phyloP scores from a whole-genome alignment of 495 filamentous ascomycete species.

The Beverwykella pulmonaria region DNA sequence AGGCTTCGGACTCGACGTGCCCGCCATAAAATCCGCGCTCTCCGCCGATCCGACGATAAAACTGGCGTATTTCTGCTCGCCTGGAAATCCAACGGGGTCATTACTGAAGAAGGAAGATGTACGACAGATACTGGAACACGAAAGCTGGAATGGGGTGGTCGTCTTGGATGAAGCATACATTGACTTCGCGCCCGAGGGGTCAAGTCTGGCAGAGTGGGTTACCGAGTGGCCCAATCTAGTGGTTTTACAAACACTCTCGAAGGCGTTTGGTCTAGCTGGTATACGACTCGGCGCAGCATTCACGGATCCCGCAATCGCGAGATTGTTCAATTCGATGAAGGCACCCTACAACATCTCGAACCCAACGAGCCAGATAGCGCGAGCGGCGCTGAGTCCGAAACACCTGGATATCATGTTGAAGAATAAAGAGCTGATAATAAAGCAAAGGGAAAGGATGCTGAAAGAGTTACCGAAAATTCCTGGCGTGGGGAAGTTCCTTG shows the following conservation, averaged over 20 bases:
- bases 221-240: slow-evolving; percentile 93
- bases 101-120: slow-evolving; percentile 78
- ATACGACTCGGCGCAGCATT: slow-evolving; percentile 77
- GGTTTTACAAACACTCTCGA: slow-evolving; percentile 96
- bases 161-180: slow-evolving; percentile 96
- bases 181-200: slow-evolving; percentile 81
- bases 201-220: slow-evolving; percentile 90
- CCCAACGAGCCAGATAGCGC: slow-evolving; percentile 80
- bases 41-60: slow-evolving; percentile 72
- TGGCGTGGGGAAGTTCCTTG: slow-evolving; percentile 79
- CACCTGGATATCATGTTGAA: slow-evolving; percentile 71
- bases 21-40: slow-evolving; percentile 66
- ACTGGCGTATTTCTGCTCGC: slow-evolving; percentile 86
- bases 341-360: slow-evolving; percentile 93
- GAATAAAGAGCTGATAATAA: slow-evolving; percentile 67
- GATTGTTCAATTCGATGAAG: slow-evolving; percentile 84
- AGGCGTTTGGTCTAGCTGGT: slow-evolving; percentile 93
- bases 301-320: slow-evolving; percentile 59
- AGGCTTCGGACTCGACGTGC: slow-evolving; percentile 70
- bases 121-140: slow-evolving; percentile 73
- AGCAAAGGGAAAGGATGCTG: slow-evolving; percentile 76
- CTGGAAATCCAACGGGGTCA: slow-evolving; percentile 88
- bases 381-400: slow-evolving; percentile 63
- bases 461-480: slow-evolving; percentile 70
- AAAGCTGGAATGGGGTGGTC: slow-evolving; percentile 92